Conservation (phyloP, 805 yeast genomes). For the Metschnikowia shivogae region DNA sequence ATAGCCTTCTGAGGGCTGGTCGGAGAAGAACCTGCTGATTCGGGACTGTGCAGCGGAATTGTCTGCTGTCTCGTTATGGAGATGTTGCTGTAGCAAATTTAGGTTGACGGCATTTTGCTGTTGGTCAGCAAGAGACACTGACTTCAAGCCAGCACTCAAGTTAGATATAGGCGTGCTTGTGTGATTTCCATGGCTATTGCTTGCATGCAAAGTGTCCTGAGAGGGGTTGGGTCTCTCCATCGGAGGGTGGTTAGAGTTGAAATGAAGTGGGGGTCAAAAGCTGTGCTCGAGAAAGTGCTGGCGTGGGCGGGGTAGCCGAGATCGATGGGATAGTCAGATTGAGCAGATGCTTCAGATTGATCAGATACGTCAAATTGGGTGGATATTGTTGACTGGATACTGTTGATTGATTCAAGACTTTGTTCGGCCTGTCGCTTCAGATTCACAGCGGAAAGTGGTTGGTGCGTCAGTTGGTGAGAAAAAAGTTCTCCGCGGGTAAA, state of each 20-base stretch:
- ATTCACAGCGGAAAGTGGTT: neutral
- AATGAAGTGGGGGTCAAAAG: neutral
- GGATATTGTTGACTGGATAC: no score
- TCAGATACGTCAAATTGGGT: no score
- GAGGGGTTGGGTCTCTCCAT: slow-evolving; percentile 1
- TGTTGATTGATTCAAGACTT: no score
- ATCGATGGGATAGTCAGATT: no score
- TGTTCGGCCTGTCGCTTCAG: no score
- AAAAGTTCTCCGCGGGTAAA: slow-evolving; percentile 2
- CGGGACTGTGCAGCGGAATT: slow-evolving; percentile 46
- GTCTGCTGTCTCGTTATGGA: slow-evolving; percentile 38
- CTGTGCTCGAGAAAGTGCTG: neutral
- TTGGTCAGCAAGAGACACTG: slow-evolving; percentile 39
- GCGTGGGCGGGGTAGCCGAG: no score
- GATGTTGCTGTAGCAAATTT: slow-evolving; percentile 42
- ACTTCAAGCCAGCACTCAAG: slow-evolving; percentile 44
- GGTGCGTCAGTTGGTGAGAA: neutral
- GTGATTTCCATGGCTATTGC: slow-evolving; percentile 1
- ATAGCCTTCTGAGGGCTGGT: slow-evolving; percentile 76
- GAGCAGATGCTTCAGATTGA: no score
- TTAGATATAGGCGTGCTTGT: slow-evolving; percentile 35
- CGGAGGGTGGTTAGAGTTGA: neutral
- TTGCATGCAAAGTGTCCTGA: slow-evolving; percentile 3
- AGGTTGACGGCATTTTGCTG: slow-evolving; percentile 41
- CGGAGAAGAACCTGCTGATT: slow-evolving; percentile 65